A percentile compares a stretch with the other conserved stretches of the same genome.
These are phyloP conservation scores for Rhynchospora breviuscula DNA, from an alignment of 176 grass and related monocot species.

Conservation along the genomic window DNA sequence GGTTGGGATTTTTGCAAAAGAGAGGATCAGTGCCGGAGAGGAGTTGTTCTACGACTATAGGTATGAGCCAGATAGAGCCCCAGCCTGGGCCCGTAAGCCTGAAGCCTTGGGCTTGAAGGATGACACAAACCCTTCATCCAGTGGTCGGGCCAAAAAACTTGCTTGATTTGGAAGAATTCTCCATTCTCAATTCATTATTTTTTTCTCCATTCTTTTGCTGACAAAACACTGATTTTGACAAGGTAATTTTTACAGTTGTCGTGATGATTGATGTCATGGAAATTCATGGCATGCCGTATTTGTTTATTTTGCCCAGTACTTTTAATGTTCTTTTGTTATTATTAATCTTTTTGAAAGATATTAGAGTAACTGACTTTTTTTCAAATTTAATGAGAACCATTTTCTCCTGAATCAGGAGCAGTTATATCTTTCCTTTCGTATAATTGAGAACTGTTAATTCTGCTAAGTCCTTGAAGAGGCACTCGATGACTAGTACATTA, in stretches of 20 bases:
- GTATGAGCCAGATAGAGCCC: constrained; percentile 76
- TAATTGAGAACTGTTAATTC: background rate
- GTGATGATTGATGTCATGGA: background rate
- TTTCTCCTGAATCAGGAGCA: background rate
- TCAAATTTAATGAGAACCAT: background rate
- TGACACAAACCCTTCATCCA: constrained; percentile 44
- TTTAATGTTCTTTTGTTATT: background rate
- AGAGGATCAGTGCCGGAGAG: constrained; percentile 66
- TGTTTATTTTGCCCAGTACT: background rate
- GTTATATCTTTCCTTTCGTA: background rate
- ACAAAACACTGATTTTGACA: constrained; percentile 15
- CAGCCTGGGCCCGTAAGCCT: constrained; percentile 86
- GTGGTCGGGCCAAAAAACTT: constrained; percentile 84
- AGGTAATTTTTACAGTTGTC: constrained; percentile 10
- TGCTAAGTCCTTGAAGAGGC: background rate
- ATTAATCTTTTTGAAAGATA: background rate
- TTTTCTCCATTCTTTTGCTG: constrained; percentile 2
- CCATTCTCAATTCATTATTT: constrained; percentile 32
- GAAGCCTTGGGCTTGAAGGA: constrained; percentile 55
- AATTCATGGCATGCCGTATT: background rate
- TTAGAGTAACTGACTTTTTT: background rate
- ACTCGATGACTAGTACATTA: no score
- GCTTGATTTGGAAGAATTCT: constrained; percentile 25
- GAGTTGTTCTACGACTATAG: constrained; percentile 92
- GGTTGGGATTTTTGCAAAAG: constrained; percentile 97